phyloP scores from a whole-genome alignment of 768 basidiomycete genomes.

The Dictyophora rubrovolvata region DNA sequence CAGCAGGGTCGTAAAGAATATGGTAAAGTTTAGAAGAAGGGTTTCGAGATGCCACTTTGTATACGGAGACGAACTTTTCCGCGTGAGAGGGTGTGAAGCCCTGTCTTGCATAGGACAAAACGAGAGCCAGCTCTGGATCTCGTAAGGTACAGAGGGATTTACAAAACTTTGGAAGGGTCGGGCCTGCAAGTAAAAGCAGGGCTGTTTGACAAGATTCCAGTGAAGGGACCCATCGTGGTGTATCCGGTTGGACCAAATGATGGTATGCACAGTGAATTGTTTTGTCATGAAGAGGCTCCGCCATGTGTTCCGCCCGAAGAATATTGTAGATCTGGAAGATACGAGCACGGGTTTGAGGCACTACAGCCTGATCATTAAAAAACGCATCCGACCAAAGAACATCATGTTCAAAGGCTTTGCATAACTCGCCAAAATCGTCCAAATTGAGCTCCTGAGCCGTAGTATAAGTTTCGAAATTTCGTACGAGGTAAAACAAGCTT shows the following conservation, averaged over 20 bases:
- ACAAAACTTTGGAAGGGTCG: neutral
- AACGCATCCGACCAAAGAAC: neutral
- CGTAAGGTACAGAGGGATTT: neutral
- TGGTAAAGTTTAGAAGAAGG: neutral
- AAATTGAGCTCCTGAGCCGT: neutral
- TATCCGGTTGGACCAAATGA: neutral
- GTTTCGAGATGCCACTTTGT: neutral
- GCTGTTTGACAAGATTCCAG: neutral
- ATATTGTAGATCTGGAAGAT: neutral
- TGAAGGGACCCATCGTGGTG: neutral
- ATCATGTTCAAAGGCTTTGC: neutral
- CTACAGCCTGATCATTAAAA: neutral
- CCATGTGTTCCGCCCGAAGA: neutral
- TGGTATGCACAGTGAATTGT: neutral
- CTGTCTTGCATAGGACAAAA: neutral
- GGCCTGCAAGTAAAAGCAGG: neutral
- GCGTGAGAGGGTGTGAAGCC: neutral
- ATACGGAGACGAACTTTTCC: neutral
- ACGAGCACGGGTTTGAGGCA: neutral
- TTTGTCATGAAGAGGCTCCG: neutral
- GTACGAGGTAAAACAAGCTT: neutral
- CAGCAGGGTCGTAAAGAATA: neutral
- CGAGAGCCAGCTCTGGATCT: neutral
- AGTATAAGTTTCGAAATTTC: neutral
- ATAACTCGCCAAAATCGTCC: neutral